Percentiles rank a stretch among this genome's conserved stretches.
These are phyloP conservation scores for Boletus sp. DNA, from an alignment of 768 basidiomycete genomes.

Conservation along the genomic window DNA sequence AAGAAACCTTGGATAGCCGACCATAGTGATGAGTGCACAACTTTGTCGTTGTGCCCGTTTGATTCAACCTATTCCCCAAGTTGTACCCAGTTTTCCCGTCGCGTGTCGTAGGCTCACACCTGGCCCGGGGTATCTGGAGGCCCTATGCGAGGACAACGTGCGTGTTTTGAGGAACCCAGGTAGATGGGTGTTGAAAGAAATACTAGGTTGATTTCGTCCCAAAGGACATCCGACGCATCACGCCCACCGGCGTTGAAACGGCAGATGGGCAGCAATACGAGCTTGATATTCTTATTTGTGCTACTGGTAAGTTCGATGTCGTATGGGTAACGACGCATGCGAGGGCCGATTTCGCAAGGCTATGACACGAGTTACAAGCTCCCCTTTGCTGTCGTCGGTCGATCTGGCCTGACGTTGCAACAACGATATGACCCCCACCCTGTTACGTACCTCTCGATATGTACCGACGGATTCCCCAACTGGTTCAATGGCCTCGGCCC, in stretches of 20 bases:
- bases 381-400: conserved; percentile 53
- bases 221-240: conserved; percentile 27
- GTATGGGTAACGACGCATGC: not conserved
- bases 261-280: conserved; percentile 52
- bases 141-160: conserved; percentile 59
- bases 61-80: not conserved
- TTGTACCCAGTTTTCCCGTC: conserved; percentile 59
- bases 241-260: conserved; percentile 54
- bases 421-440: conserved; percentile 58
- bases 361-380: conserved; percentile 51
- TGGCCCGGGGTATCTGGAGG: conserved; percentile 66
- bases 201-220: conserved; percentile 43
- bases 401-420: conserved; percentile 49
- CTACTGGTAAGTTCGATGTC: conserved; percentile 42
- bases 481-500: conserved; percentile 60
- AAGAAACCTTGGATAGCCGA: conserved; percentile 64
- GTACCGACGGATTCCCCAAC: conserved; percentile 68
- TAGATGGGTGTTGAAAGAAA: not conserved
- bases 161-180: not conserved
- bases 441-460: conserved; percentile 54
- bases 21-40: conserved; percentile 22
- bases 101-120: conserved; percentile 65
- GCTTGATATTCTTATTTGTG: conserved; percentile 61
- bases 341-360: not conserved
- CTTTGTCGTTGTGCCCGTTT: not conserved